Base-by-base conservation (phyloP, 805 yeast genomes). In the Metschnikowia matae region DNA sequence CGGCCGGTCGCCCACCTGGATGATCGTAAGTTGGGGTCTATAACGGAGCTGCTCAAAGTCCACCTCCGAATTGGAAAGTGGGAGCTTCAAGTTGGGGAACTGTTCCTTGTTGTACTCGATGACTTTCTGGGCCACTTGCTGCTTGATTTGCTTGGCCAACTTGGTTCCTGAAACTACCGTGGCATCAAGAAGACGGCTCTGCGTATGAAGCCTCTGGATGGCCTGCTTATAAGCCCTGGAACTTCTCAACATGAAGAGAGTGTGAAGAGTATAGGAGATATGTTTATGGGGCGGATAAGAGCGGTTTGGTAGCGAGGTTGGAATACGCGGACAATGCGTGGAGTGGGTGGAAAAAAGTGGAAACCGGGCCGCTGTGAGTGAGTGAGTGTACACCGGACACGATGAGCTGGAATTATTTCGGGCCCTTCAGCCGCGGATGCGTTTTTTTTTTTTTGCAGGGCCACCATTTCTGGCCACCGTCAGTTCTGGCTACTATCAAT, bases 1-100 rank as follows among this genome's bases (percentile, higher is more conserved):
- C 31, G 92, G 92, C 54, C 97, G 79, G 46, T 75, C 77, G 40
- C 98, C 97, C 33, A 92, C 95, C 70, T 92, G 98, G 53, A 92
- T 75, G 59, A 92, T 90, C 37, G 88, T 84, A 60, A 92, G 75
- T 48, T 79, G 77, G 7, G 98, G 97, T 53, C 77, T 72, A 71
- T 89, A 89, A 49, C 62, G 66, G 50, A 73, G 64, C 41, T 55
- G 58, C 39, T 65, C 70, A 43, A 68, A 68, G 14, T 55, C 54
- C 11, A 59, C 59, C 33, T 54, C 56, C 4, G 46, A 51, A 42
- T 54, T 55, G 23, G 52, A 49, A 15, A 56, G 48, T 14, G 60
- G 60, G 35, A 54, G 49, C n/a, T 47, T 50, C 49, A 54, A 40
- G 14, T 56, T 57, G 4, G 62, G 59, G 43, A 53, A 67, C 42